Evolutionary conservation across 192 early-diverging fungal genomes (phyloP).

Genomic region (Helicostylum pulchrum): DNA sequence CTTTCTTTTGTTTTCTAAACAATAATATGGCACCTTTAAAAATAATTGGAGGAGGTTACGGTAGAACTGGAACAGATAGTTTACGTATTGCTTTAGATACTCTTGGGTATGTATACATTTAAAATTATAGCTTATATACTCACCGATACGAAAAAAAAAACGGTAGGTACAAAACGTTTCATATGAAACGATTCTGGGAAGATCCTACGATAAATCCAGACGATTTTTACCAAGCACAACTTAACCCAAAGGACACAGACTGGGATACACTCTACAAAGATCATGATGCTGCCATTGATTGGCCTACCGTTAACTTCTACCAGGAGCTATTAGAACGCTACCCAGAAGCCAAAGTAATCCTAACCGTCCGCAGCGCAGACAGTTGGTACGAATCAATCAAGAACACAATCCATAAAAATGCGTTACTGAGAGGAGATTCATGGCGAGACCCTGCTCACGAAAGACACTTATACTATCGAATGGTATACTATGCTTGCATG

Average conservation of each 20-base stretch:
- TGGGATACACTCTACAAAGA: slow-evolving; percentile 17
- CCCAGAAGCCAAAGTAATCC: slow-evolving; percentile 24
- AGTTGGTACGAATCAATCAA: slow-evolving; percentile 20
- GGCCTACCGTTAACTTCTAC: slow-evolving; percentile 16
- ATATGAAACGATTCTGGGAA: slow-evolving; percentile 12
- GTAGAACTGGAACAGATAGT: slow-evolving; percentile 24
- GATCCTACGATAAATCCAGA: slow-evolving; percentile 9
- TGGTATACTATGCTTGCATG: no score
- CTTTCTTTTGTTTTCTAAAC: no score
- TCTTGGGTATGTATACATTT: slow-evolving; percentile 11
- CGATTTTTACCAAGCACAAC: background rate
- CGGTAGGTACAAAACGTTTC: slow-evolving; percentile 16
- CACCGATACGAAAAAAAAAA: no score
- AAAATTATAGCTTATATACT: background rate
- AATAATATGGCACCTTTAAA: slow-evolving; percentile 22
- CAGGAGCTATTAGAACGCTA: slow-evolving; percentile 21
- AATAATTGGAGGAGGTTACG: slow-evolving; percentile 20
- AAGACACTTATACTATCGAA: no score
- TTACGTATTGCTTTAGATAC: slow-evolving; percentile 19
- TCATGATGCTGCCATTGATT: slow-evolving; percentile 19
- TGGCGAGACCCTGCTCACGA: no score
- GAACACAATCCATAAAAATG: background rate
- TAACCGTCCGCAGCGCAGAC: slow-evolving; percentile 16
- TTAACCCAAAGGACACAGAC: slow-evolving; percentile 9
- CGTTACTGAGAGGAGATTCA: no score